Evolutionary conservation across 176 grass and related monocot species (phyloP), one percentile per base, ranked within the genome.

Genomic region (barley (Hordeum vulgare)): DNA sequence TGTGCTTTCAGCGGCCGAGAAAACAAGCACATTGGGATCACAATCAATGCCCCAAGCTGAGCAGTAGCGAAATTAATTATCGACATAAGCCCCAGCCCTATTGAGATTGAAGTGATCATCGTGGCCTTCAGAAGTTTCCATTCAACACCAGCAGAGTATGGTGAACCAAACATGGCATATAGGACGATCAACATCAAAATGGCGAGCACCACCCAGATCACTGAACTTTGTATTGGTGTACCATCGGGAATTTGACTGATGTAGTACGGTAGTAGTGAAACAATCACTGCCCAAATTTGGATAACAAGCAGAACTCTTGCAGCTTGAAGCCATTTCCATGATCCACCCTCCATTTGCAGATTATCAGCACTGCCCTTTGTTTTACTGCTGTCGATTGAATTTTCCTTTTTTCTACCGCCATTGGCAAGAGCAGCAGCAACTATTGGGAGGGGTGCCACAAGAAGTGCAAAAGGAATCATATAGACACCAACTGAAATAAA

Each of bases 401-500:
- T 57, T 66, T 71, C 79, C 53, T 83, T 79, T 39, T 7, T 79
- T 88, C 77, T 78, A 29, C 42, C 85, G 33, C 63, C 34, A 86
- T 63, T 76, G 83, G 94, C 89, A 71, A 95, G 96, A 70, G 93
- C 87, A 74, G 93, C 93, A 86, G 96, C 90, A 88, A 88, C 91
- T 74, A 98, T 85, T 34, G 96, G 96, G 69, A 98, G 96, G 9
- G 93, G 93, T 41, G 80, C 82, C 36, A 98, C 40, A 17, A 98
- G 80, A 49, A 98, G 76, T 25, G 90, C 90, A 83, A 95, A 98
- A 28, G 96, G 88, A 83, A 98, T 98, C 96, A 95, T 98, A 78
- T 98, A 98, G 20, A 98, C 92, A 86, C 96, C 96, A 60, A 98
- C 96, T 0, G 96, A 98, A 37, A 98, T 88, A 81, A 95, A 98